Base-by-base conservation (phyloP, 2,329 filamentous ascomycete species). In the Arthrinium phaeospermum region DNA sequence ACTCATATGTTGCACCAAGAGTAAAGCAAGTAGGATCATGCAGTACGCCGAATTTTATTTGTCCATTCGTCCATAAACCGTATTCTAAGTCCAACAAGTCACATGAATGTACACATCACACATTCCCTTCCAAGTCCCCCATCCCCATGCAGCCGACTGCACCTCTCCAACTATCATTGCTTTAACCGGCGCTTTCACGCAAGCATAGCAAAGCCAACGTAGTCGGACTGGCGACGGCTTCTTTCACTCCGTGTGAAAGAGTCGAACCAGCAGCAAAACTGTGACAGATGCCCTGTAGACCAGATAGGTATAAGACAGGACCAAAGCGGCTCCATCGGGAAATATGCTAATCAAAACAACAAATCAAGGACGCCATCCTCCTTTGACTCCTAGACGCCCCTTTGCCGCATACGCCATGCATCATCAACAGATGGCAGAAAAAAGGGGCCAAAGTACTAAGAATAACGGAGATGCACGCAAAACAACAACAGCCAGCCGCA, bases 71-170 rank as follows among this genome's bases (percentile, higher is more conserved):
- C 69, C 73, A 45, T 67, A 27, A 72, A 72, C 73, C 72, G 68
- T 75, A 73, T 72, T 73, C 73, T 74, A 74, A 70, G 57, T 74
- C 74, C 76, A 72, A 75, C 73, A 73, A 73, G 72, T 73, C 75
- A 72, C 72, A 71, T 72, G 75, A 79, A 79, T 79, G 75, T 79
- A 80, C 78, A 80, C 47, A 44, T 57, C 68, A 47, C 30, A 51
- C 45, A 68, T 68, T 47, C 67, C 67, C 67, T 68, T 45, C 67
- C 67, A 34, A 68, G 41, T 30, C 45, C 67, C 67, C 41, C n/a
- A 22, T 68, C 67, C 44, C 41, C 67, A 68, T 68, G 44, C 27
- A 45, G 45, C 45, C 67, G 41, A 68, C 45, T 30, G 67, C 45
- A 68, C 41, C 67, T n/a, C 30, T 68, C 45, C 41, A 68, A 24